These are phyloP conservation scores for Mortierella claussenii DNA, from an alignment of 192 early-diverging fungal species.

Conservation along the genomic window DNA sequence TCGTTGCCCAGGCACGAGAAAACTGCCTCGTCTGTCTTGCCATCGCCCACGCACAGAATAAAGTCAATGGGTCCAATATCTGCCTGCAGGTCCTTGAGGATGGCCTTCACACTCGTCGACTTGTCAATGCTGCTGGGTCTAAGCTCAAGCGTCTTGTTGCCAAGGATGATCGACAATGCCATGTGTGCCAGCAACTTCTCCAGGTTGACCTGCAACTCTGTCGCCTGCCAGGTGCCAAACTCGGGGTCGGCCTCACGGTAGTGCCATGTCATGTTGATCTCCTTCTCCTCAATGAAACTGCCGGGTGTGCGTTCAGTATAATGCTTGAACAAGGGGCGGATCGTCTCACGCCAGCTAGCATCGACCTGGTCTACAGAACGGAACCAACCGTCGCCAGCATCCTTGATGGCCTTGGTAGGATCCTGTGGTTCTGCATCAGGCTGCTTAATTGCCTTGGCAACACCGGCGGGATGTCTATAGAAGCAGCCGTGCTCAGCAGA, in stretches of 20 bases:
- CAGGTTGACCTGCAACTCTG: conserved; percentile 96
- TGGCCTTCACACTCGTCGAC: conserved; percentile 85
- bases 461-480: conserved; percentile 87
- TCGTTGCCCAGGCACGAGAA: conserved; percentile 78
- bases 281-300: conserved; percentile 98
- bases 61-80: conserved; percentile 54
- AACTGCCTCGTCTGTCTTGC: conserved; percentile 95
- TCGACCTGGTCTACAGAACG: conserved; percentile 91
- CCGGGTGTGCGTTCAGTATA: conserved; percentile 98
- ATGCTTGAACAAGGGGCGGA: conserved; percentile 95
- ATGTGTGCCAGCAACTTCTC: conserved; percentile 95
- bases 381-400: conserved; percentile 82
- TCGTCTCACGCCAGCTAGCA: conserved; percentile 90
- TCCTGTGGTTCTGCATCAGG: conserved; percentile 54
- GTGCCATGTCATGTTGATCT: conserved; percentile 98
- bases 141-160: conserved; percentile 97
- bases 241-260: conserved; percentile 91
- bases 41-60: conserved; percentile 91
- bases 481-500: conserved; percentile 99
- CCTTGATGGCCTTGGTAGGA: conserved; percentile 63
- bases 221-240: conserved; percentile 98
- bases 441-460: conserved; percentile 65
- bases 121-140: conserved; percentile 95
- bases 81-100: conserved; percentile 90
- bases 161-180: conserved; percentile 93